Evolutionary conservation across 352 stramenopile species (phyloP).

Genomic region (Pythium periplocum): DNA sequence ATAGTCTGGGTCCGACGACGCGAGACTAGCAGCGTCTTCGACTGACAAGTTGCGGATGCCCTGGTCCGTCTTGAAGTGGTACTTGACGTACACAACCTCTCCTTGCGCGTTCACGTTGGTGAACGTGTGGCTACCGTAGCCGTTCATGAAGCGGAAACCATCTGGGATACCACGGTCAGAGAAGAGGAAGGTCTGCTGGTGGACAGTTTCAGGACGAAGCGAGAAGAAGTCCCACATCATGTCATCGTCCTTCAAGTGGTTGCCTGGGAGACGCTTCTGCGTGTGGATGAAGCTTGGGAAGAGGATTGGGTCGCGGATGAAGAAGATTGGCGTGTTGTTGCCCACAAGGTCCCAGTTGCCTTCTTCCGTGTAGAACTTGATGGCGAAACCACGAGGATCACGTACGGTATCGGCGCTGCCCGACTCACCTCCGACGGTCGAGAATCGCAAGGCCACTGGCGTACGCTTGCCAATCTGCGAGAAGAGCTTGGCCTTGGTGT

Average conservation of each 20-base stretch:
- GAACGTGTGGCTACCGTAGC: slow-evolving; percentile 88
- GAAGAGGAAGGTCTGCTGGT: slow-evolving; percentile 83
- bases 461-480: slow-evolving; percentile 75
- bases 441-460: slow-evolving; percentile 75
- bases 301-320: slow-evolving; percentile 88
- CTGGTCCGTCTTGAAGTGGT: slow-evolving; percentile 88
- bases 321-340: slow-evolving; percentile 91
- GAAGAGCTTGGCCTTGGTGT: slow-evolving; percentile 82
- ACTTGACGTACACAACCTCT: slow-evolving; percentile 80
- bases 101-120: slow-evolving; percentile 69
- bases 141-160: slow-evolving; percentile 84
- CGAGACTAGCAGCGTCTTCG: slow-evolving; percentile 52
- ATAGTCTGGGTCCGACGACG: slow-evolving; percentile 70
- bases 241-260: slow-evolving; percentile 71
- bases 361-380: slow-evolving; percentile 92
- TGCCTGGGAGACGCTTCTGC: slow-evolving; percentile 83
- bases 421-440: slow-evolving; percentile 63
- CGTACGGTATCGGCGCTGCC: slow-evolving; percentile 73
- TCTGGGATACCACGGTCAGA: slow-evolving; percentile 79
- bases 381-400: slow-evolving; percentile 79
- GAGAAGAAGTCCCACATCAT: slow-evolving; percentile 88
- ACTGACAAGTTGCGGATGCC: slow-evolving; percentile 72
- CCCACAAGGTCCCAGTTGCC: slow-evolving; percentile 88
- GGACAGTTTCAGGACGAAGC: slow-evolving; percentile 73
- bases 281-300: slow-evolving; percentile 90